A percentile compares a stretch with the other conserved stretches of the same genome.
phyloP scores from a whole-genome alignment of 2,329 filamentous ascomycete species.

The Chrysosporium queenslandicum region DNA sequence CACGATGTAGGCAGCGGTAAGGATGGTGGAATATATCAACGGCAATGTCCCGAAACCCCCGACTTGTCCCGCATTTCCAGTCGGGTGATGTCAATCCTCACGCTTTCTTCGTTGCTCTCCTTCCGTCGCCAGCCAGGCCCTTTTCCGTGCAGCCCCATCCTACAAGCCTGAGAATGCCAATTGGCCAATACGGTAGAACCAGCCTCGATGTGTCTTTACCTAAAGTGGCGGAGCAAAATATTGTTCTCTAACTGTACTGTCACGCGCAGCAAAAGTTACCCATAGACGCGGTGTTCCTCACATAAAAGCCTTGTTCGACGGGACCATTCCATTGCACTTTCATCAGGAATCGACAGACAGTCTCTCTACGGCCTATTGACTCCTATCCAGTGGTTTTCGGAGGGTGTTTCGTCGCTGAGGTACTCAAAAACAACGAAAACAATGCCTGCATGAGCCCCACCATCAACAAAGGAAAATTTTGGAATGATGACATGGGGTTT shows the following conservation, averaged over 20 bases:
- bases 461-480: conserved; percentile 8
- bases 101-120: not conserved
- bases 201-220: not conserved
- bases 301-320: no score
- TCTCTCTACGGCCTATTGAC: no score
- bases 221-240: not conserved
- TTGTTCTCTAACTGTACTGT: no score
- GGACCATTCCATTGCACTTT: no score
- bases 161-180: not conserved
- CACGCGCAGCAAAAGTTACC: no score
- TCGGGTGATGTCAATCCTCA: conserved; percentile 35
- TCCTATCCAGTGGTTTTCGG: no score
- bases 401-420: no score
- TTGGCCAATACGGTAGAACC: not conserved
- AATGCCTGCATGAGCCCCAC: conserved; percentile 1
- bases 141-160: not conserved
- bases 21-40: not conserved
- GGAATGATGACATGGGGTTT: conserved; percentile 8
- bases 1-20: not conserved
- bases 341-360: no score
- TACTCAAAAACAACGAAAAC: conserved; percentile 3
- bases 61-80: conserved; percentile 29
- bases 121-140: conserved; percentile 5
- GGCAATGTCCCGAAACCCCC: conserved; percentile 15
- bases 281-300: no score